Percentiles rank a stretch among this genome's conserved stretches.
Evolutionary conservation across 805 yeast species (phyloP).

Genomic region (Metschnikowia drakensbergensis): DNA sequence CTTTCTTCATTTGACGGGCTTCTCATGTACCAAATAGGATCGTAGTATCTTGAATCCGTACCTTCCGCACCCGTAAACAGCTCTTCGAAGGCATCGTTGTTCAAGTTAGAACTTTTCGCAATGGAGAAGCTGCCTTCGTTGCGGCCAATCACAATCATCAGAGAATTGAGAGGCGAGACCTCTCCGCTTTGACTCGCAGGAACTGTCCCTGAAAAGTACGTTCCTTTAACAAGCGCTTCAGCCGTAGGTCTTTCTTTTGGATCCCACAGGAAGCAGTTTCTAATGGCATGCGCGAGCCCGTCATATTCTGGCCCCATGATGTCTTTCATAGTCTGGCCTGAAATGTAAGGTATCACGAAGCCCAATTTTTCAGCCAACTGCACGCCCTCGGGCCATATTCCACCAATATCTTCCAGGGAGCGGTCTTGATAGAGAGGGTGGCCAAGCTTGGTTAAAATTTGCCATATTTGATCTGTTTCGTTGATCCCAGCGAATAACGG

Average conservation of each 20-base stretch:
- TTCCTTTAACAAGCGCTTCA: conserved; percentile 43
- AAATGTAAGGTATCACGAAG: conserved; percentile 51
- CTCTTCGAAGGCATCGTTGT: neutral
- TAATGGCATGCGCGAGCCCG: conserved; percentile 41
- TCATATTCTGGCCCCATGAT: conserved; percentile 17
- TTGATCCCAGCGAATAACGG: conserved; percentile 84
- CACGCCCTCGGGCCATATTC: conserved; percentile 67
- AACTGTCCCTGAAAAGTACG: conserved; percentile 51
- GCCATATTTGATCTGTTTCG: conserved; percentile 75
- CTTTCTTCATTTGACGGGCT: conserved; percentile 1
- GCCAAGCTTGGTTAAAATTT: conserved; percentile 66
- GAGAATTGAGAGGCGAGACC: neutral
- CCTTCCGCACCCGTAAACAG: conserved; percentile 1
- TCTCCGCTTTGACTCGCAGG: neutral
- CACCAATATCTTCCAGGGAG: conserved; percentile 45
- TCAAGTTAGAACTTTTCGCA: neutral
- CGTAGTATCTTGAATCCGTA: neutral
- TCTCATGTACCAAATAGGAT: conserved; percentile 4
- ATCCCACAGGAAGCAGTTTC: conserved; percentile 68
- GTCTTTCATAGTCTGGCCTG: conserved; percentile 38
- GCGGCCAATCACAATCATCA: conserved; percentile 2
- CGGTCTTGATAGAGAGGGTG: conserved; percentile 49
- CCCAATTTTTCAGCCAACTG: conserved; percentile 51
- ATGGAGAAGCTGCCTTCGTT: neutral
- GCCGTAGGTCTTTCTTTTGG: conserved; percentile 62